Base-by-base conservation (phyloP, 2,329 filamentous ascomycete species). In the Penicillium glabrum region DNA sequence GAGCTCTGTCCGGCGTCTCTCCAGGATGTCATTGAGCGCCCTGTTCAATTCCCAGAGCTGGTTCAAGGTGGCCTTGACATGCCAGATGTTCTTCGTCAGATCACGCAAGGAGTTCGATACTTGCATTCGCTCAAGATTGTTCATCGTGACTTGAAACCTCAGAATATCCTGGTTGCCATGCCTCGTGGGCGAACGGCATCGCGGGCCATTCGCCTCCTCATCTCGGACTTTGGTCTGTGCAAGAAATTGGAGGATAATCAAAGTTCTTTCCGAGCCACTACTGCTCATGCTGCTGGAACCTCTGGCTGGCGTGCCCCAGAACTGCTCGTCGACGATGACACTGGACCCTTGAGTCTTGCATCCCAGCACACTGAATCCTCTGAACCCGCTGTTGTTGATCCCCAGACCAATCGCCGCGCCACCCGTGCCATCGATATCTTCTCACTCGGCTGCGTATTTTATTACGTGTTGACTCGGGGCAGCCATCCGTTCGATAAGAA, bases 381-480 rank as follows among this genome's bases (percentile, higher is more conserved):
- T 3, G 78, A 81, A 58, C 78, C 78, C 2, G 75, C 78, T 13
- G 83, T 85, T 19, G 78, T 86, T 21, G 72, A 83, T 80, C 77
- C 81, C 68, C 64, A 81, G 49, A 82, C 79, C 5, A 86, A 86
- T 64, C 88, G 92, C 57, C 89, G 95, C 51, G 93, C 96, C 7
- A 99, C 96, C 46, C 89, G 95, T 46, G 91, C 95, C 9, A 97
- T 98, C 59, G 95, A 99, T 71, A 96, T 99, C 26, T 99, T 99
- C 78, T 96, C 93, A 0, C 83, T 99, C 35, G 95, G 95, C 1
- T 89, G 96, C 52, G 92, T 99, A n/a, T 99, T 97, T 80, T 98
- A 93, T 78, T 99, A 97, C 72, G 93, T 98, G n/a, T 82, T 99
- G 58, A 97, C 93, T 1, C 90, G 92, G 60, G 95, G 95, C 16